Evolutionary conservation across 2,329 filamentous ascomycete genomes (phyloP).

Genomic region (Fusarium oligoseptatum): DNA sequence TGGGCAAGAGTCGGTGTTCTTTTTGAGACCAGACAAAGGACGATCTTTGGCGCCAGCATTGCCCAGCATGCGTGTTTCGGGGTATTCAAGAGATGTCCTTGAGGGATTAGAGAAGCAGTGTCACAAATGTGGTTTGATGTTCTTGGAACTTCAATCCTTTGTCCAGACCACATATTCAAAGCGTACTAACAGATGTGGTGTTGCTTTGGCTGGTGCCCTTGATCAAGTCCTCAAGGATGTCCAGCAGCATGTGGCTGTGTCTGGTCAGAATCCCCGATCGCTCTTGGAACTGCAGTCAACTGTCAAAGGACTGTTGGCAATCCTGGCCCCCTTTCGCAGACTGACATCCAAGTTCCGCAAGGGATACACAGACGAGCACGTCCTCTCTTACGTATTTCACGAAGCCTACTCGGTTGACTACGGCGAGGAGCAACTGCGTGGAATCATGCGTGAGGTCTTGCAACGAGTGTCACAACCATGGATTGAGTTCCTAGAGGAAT

Average conservation of each 20-base stretch:
- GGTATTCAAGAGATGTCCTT: constrained; percentile 66
- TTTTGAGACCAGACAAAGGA: constrained; percentile 68
- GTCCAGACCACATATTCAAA: constrained; percentile 61
- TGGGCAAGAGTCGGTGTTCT: constrained; percentile 80
- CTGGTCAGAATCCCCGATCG: constrained; percentile 59
- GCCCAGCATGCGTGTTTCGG: constrained; percentile 64
- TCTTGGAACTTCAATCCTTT: constrained; percentile 61
- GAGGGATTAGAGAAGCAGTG: constrained; percentile 62
- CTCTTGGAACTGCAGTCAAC: constrained; percentile 66
- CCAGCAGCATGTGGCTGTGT: constrained; percentile 62
- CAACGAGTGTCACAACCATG: constrained; percentile 74
- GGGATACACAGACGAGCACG: constrained; percentile 67
- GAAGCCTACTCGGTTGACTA: constrained; percentile 75
- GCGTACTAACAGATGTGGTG: constrained; percentile 59
- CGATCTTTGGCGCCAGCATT: constrained; percentile 65
- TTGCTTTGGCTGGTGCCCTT: constrained; percentile 66
- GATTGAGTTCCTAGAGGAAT: constrained; percentile 76
- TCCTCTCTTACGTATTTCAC: constrained; percentile 72
- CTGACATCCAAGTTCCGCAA: constrained; percentile 63
- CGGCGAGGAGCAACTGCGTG: constrained; percentile 70
- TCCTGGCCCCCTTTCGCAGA: constrained; percentile 65
- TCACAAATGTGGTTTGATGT: constrained; percentile 61
- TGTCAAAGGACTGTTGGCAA: constrained; percentile 60
- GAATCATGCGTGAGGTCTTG: constrained; percentile 76
- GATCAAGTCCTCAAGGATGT: constrained; percentile 63